Conservation (phyloP, 345 rosid species). For the Euclidium syriacum region DNA sequence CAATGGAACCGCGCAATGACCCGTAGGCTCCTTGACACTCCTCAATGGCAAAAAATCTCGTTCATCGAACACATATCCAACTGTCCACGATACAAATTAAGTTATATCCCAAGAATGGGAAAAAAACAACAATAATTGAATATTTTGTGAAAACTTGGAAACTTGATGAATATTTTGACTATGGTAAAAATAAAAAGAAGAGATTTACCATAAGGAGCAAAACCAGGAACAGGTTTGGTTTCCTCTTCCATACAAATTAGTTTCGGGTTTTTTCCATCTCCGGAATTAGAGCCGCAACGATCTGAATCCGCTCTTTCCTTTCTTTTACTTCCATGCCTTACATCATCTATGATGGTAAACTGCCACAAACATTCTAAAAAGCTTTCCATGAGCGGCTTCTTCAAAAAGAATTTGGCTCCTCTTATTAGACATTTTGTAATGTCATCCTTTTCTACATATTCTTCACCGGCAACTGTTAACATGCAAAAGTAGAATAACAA, state of each 20-base stretch:
- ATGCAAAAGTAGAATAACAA: not conserved
- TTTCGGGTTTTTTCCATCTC: slow-evolving; percentile 35
- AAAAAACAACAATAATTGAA: not conserved
- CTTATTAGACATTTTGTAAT: slow-evolving; percentile 35
- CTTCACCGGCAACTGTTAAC: slow-evolving; percentile 36
- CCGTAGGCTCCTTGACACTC: not conserved
- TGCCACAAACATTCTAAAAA: slow-evolving; percentile 45
- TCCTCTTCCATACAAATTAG: slow-evolving; percentile 18
- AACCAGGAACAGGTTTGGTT: not conserved
- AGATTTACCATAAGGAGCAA: not conserved
- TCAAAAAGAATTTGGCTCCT: slow-evolving; percentile 43
- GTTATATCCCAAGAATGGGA: not conserved
- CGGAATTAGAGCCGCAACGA: not conserved
- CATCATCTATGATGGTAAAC: slow-evolving; percentile 15
- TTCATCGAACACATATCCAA: not conserved
- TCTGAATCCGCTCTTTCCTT: slow-evolving; percentile 19
- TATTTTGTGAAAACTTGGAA: no score
- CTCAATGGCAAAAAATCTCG: not conserved
- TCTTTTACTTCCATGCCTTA: slow-evolving; percentile 14
- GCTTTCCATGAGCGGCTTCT: slow-evolving; percentile 36
- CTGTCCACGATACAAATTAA: slow-evolving; percentile 3
- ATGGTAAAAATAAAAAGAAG: no score
- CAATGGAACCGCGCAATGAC: not conserved
- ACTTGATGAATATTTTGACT: no score
- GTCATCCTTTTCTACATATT: slow-evolving; percentile 12